Evolutionary conservation across 2,329 filamentous ascomycete species (phyloP), one percentile per base, ranked within the genome.

Genomic region (Trichoderma sp.): DNA sequence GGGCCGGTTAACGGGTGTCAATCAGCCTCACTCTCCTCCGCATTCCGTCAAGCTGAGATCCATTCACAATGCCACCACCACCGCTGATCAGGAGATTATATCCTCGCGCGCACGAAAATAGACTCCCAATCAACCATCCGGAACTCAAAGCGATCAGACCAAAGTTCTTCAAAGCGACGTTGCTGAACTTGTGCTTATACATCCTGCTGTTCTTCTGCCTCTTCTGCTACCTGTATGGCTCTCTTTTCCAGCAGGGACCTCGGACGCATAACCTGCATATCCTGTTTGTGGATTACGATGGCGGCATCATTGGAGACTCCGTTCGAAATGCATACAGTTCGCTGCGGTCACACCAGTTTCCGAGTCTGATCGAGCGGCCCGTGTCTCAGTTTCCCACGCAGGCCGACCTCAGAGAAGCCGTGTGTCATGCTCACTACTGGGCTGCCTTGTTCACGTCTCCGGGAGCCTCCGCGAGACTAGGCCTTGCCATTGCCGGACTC

Each of bases 161-260:
- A 21, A 64, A 67, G n/a, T 70, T 69, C 41, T 66, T 71, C 52
- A 67, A 60, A 21, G 67, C 68, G 1, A 67, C 50, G 1, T 45
- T 61, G 15, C 47, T 63, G 9, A 71, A 71, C 43, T 67, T 71
- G 21, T 19, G 71, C 48, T 62, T 67, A 5, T 88, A 70, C 89
- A 88, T 68, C 15, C 19, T 72, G 7, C 45, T 71, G 10, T 71
- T 72, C 43, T 57, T 72, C 4, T 62, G 55, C 12, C 67, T 72
- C 14, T 71, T 71, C 48, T 68, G 67, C 66, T 71, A 72, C 43
- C 64, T 71, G 12, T 69, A 71, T 39, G 70, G 70, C 4, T 60
- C 70, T 5, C 39, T 72, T 19, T 71, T 64, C 28, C 69, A 66
- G 48, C 67, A 72, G 48, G 66, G 63, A 0, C 63, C 57, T 47